Conservation (phyloP, 352 stramenopile genomes). For the Globisporangium nagaii region DNA sequence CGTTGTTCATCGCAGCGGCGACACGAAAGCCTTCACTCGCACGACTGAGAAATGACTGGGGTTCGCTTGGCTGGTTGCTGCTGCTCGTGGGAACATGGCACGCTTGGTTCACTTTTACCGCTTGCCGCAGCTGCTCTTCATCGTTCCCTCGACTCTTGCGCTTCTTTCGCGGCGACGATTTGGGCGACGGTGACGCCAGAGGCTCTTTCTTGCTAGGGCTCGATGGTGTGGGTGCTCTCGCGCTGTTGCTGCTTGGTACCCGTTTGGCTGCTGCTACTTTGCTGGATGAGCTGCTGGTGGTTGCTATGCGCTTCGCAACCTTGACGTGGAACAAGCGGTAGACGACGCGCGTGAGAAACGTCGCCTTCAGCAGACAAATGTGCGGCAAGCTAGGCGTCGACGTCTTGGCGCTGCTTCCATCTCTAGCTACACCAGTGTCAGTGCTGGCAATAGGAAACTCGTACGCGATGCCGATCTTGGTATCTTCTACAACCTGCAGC, state of each 20-base stretch:
- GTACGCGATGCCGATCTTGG: slow-evolving; percentile 45
- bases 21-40: slow-evolving; percentile 15
- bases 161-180: slow-evolving; percentile 8
- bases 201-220: slow-evolving; percentile 4
- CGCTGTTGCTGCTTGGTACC: slow-evolving; percentile 6
- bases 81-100: too few species aligned
- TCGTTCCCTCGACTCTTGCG: slow-evolving; percentile 4
- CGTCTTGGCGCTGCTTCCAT: too few species aligned
- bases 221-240: background rate
- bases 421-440: background rate
- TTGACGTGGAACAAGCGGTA: slow-evolving; percentile 44
- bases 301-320: background rate
- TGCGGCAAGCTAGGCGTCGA: slow-evolving; percentile 3
- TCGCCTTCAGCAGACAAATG: slow-evolving; percentile 48
- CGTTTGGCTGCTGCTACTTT: slow-evolving; percentile 13
- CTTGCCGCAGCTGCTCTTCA: background rate
- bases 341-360: slow-evolving; percentile 42
- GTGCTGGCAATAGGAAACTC: slow-evolving; percentile 11
- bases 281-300: slow-evolving; percentile 3
- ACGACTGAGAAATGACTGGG: background rate
- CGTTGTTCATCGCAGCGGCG: slow-evolving; percentile 25
- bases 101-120: background rate
- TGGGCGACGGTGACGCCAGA: slow-evolving; percentile 2
- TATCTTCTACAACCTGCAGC: slow-evolving; percentile 39
- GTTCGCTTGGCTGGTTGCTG: background rate